Percentiles rank a stretch among this genome's conserved stretches.
Evolutionary conservation across 148 eudicot species (phyloP).

Genomic region (Cornus controversa): DNA sequence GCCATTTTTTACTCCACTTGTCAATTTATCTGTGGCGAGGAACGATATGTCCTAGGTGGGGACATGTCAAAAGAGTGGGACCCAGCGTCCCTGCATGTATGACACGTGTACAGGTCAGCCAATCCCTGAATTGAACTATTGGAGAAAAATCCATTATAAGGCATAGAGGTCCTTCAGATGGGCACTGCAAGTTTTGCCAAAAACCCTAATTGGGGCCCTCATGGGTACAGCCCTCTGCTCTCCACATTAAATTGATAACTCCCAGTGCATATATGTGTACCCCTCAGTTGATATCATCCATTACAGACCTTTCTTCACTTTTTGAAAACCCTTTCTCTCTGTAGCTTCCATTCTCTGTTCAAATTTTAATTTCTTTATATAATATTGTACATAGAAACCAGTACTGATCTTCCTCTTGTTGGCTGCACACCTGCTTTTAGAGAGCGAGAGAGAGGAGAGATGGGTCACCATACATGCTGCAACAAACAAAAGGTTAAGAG

Average conservation of each 20-base stretch:
- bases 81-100: background rate
- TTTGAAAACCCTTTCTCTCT: background rate
- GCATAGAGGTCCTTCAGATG: background rate
- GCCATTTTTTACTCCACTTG: background rate
- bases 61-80: background rate
- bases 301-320: background rate
- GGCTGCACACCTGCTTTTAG: background rate
- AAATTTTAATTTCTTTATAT: conserved; percentile 1
- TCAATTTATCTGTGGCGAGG: background rate
- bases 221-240: conserved; percentile 14
- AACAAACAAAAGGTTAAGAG: conserved; percentile 87
- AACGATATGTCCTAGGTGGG: background rate
- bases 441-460: conserved; percentile 20
- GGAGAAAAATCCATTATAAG: background rate
- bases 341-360: background rate
- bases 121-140: background rate
- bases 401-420: conserved; percentile 3
- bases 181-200: background rate
- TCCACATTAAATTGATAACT: conserved; percentile 26
- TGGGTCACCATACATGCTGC: conserved; percentile 91
- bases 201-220: conserved; percentile 22
- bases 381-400: background rate
- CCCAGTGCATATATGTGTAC: background rate
- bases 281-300: conserved; percentile 10
- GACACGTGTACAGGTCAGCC: background rate